phyloP scores from a whole-genome alignment of 2,329 filamentous ascomycete genomes.

The Teratosphaeria gauchensis region DNA sequence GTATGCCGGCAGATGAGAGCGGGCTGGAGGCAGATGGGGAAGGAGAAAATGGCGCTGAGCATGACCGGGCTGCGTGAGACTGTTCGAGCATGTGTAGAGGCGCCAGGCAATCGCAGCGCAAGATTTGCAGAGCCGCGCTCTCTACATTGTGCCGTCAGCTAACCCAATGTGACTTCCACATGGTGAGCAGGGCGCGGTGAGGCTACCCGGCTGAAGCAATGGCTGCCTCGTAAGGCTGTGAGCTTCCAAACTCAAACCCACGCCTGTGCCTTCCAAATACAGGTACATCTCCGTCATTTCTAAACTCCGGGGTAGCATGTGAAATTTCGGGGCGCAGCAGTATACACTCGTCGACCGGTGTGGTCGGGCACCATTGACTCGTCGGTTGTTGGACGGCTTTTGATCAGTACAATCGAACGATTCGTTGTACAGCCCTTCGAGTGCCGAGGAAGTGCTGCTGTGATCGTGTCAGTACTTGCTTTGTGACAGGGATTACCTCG shows the following conservation, averaged over 20 bases:
- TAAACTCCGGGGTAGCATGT: background rate
- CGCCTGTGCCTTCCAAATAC: background rate
- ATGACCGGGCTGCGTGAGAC: background rate
- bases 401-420: background rate
- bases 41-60: background rate
- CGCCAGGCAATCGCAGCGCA: background rate
- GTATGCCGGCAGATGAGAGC: background rate
- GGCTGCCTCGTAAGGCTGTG: background rate
- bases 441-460: background rate
- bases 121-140: background rate
- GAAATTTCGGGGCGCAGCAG: background rate
- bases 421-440: background rate
- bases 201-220: background rate
- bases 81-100: background rate
- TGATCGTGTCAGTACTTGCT: background rate
- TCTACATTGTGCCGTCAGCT: background rate
- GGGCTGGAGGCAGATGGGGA: background rate
- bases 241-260: background rate
- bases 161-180: background rate
- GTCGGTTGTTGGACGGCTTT: background rate
- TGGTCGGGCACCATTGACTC: background rate
- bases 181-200: background rate
- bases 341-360: background rate
- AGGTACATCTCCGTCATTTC: background rate
- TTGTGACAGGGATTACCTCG: background rate